Evolutionary conservation across 495 filamentous ascomycete genomes (phyloP).

Genomic region (Penicillium pulvis): DNA sequence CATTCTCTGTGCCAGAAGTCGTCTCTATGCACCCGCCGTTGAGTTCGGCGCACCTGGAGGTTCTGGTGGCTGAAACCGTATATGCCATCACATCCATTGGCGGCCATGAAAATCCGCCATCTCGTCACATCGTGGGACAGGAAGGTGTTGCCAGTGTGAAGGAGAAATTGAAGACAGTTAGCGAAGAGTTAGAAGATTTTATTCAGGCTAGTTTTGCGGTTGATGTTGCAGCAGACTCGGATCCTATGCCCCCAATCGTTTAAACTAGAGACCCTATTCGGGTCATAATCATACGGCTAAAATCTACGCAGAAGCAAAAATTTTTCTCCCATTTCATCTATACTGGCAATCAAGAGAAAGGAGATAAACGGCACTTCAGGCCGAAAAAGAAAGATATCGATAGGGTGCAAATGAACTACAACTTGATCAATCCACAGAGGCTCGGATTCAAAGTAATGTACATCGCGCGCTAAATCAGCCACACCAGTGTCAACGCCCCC

Average conservation of each 20-base stretch:
- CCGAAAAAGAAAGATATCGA: background rate
- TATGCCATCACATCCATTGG: conserved; percentile 88
- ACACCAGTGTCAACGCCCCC: background rate
- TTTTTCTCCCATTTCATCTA: background rate
- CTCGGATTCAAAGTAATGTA: background rate
- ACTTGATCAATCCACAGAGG: background rate
- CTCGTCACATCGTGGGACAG: conserved; percentile 89
- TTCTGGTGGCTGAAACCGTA: conserved; percentile 84
- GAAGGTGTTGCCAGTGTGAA: conserved; percentile 88
- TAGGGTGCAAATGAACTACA: background rate
- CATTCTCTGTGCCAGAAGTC: conserved; percentile 55
- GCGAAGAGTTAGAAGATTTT: conserved; percentile 95
- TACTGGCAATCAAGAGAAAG: background rate
- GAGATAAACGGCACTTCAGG: background rate
- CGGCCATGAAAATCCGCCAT: conserved; percentile 93
- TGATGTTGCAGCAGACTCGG: conserved; percentile 62
- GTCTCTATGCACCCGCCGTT: conserved; percentile 72
- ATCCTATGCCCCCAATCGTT: conserved; percentile 19
- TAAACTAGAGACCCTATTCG: background rate
- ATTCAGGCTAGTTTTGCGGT: conserved; percentile 84
- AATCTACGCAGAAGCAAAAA: background rate
- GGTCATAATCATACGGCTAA: background rate
- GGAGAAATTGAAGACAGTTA: conserved; percentile 95
- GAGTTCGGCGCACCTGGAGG: conserved; percentile 60
- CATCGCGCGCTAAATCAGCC: background rate